Evolutionary conservation across 1,284 basidiomycete species (phyloP), one percentile per base, ranked within the genome.

Genomic region (Wolfiporia cocos): DNA sequence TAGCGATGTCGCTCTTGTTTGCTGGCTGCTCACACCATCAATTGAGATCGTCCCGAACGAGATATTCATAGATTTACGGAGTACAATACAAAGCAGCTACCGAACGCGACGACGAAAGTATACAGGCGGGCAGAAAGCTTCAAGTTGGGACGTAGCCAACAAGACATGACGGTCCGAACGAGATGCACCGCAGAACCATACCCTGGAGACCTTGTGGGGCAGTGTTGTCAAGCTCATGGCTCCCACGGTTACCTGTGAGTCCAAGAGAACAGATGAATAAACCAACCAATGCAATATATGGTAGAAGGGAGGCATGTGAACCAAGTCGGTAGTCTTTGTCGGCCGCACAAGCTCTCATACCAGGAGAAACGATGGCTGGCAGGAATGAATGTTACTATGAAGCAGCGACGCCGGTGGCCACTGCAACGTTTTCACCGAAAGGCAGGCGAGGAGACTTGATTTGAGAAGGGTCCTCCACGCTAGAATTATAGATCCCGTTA

Each of bases 371-470:
- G n/a, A n/a, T n/a, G n/a, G n/a, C n/a, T n/a, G n/a, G n/a, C n/a
- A n/a, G n/a, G n/a, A n/a, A n/a, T n/a, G n/a, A n/a, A 17, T 7
- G 32, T 33, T 36, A 44, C 64, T 73, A 81, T 74, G 71, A 73
- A 24, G 68, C 73, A 37, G 66, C 66, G 36, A 67, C 62, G 40
- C 73, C 68, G 40, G 78, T 70, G 44, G 73, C 69, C 40, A 84
- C 67, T 41, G 75, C 67, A 47, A 77, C 69, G 50, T 76, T 80
- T 60, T 87, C 84, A 49, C 73, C 73, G 48, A 78, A 75, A 11
- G 80, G 71, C 41, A 82, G 58, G 57, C 78, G 76, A 49, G 81
- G 74, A 21, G 78, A 69, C 61, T 77, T 81, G 65, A 81, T 65
- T 38, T 72, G 68, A 32, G 65, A 52, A n/a, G 62, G 57, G 39